Conservation (phyloP, 2,329 filamentous ascomycete genomes). For the Pseudogymnoascus sp. region DNA sequence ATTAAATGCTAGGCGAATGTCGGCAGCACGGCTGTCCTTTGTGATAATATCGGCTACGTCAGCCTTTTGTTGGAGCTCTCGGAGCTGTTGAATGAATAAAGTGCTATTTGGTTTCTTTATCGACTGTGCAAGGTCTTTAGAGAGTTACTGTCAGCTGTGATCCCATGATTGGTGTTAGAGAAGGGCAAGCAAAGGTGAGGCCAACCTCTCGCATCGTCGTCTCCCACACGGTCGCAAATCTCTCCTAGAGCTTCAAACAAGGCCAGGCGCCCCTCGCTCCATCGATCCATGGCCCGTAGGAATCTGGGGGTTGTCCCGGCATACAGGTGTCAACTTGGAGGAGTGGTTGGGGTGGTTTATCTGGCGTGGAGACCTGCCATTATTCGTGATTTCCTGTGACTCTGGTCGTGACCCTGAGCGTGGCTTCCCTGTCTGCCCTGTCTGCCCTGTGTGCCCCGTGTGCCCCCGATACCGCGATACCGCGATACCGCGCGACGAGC, state of each 20-base stretch:
- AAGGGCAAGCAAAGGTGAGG: neutral
- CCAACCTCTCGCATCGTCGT: conserved; percentile 3
- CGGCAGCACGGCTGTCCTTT: neutral
- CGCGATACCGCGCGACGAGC: neutral
- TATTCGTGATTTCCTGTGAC: neutral
- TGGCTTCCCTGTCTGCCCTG: neutral
- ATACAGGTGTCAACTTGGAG: neutral
- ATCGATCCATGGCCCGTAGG: neutral
- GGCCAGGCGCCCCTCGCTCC: conserved; percentile 5
- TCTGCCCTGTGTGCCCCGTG: too few relatives aligned
- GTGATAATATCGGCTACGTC: neutral
- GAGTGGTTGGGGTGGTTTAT: neutral
- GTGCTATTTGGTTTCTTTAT: neutral
- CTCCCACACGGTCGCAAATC: neutral
- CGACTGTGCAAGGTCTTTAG: neutral
- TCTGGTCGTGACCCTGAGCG: neutral
- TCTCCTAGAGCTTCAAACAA: conserved; percentile 8
- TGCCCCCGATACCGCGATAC: neutral
- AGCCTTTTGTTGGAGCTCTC: neutral
- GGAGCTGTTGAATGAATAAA: neutral
- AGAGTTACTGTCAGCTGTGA: neutral
- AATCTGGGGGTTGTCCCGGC: neutral
- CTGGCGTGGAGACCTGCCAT: neutral
- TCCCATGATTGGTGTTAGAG: neutral
- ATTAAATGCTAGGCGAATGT: neutral